Conservation (phyloP, 163 green algal species). For the Volvox carteri region DNA sequence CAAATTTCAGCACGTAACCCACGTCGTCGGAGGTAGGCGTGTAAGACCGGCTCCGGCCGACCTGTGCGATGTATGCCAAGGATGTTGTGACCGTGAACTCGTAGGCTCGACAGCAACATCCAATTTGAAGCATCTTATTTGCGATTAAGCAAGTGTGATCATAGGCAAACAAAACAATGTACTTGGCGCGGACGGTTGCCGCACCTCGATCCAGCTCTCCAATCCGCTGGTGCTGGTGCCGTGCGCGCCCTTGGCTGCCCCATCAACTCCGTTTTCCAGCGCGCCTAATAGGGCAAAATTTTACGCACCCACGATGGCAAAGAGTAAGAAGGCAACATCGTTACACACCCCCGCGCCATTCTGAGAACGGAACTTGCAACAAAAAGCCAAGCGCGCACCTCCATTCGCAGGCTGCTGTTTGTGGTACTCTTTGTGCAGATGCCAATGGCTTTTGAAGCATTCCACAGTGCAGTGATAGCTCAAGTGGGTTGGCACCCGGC, state of each 20-base stretch:
- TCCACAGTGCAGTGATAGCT: constrained; percentile 94
- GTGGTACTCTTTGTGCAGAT: constrained; percentile 92
- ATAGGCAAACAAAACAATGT: too few species aligned
- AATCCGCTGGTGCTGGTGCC: constrained; percentile 65
- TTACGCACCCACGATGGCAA: not conserved
- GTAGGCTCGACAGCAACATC: not conserved
- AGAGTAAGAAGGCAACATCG: not conserved
- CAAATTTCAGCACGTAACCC: constrained; percentile 92
- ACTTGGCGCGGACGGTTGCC: not conserved
- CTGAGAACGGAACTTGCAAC: constrained; percentile 4
- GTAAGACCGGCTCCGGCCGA: constrained; percentile 80
- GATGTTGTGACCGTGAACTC: not conserved
- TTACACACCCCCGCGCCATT: constrained; percentile 27
- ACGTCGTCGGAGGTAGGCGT: constrained; percentile 92
- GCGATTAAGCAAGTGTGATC: too few species aligned
- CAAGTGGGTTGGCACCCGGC: constrained; percentile 82
- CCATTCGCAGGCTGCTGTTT: constrained; percentile 75
- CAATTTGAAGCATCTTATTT: too few species aligned
- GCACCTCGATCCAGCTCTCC: constrained; percentile 88
- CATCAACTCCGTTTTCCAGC: constrained; percentile 64
- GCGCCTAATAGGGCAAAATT: not conserved
- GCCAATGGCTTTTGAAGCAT: constrained; percentile 92
- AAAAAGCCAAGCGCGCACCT: constrained; percentile 31
- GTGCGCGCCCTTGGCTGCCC: constrained; percentile 21
- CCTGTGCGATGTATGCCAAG: constrained; percentile 63